Evolutionary conservation across 2,329 filamentous ascomycete genomes (phyloP).

Genomic region (Aureobasidium melanogenum): DNA sequence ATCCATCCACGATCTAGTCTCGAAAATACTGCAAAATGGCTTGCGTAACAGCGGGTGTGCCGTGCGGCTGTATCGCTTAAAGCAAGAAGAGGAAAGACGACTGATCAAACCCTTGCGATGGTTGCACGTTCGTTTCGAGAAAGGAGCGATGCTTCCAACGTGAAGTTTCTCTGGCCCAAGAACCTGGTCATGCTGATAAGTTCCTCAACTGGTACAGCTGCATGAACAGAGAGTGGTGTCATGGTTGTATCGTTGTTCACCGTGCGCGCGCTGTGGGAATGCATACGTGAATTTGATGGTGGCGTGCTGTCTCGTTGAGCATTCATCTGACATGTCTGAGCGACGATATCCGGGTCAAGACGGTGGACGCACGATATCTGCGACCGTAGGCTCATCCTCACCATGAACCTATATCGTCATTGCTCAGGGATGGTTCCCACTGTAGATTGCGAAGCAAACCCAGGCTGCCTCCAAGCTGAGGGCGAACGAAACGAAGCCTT

Average conservation of each 20-base stretch:
- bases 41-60: slow-evolving; percentile 3
- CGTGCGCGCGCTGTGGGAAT: not conserved
- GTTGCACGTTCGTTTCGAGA: not conserved
- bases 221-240: not conserved
- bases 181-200: not conserved
- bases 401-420: not conserved
- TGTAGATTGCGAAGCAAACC: not conserved
- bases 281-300: not conserved
- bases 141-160: not conserved
- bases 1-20: not conserved
- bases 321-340: not conserved
- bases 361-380: not conserved
- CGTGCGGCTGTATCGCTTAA: not conserved
- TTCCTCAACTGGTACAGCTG: not conserved
- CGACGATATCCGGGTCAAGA: not conserved
- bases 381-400: not conserved
- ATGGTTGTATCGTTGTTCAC: not conserved
- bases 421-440: not conserved
- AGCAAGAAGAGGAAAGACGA: not conserved
- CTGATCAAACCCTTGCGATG: not conserved
- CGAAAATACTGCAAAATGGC: not conserved
- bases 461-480: not conserved
- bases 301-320: not conserved
- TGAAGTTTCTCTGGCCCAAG: not conserved
- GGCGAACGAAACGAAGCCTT: not conserved